These are phyloP conservation scores for Miamiensis avidus DNA, from an alignment of 169 alveolate species.

Conservation along the genomic window DNA sequence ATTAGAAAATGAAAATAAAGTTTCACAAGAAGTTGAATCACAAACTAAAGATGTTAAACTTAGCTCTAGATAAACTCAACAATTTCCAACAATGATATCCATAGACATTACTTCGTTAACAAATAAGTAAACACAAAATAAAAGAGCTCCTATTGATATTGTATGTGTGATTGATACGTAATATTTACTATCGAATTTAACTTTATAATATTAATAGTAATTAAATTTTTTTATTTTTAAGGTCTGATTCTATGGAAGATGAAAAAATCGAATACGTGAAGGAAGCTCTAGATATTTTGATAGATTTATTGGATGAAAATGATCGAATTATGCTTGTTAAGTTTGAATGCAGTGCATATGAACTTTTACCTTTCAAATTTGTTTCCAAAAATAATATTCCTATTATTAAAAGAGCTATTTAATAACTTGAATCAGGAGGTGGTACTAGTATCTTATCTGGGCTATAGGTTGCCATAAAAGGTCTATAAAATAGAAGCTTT, in stretches of 20 bases:
- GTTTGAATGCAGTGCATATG: slow-evolving; percentile 27
- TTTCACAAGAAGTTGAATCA: no score
- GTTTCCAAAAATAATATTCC: slow-evolving; percentile 37
- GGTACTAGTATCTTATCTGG: slow-evolving; percentile 66
- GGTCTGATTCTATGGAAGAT: slow-evolving; percentile 59
- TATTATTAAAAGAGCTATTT: slow-evolving; percentile 23
- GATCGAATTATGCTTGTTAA: slow-evolving; percentile 51
- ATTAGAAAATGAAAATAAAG: no score
- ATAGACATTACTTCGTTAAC: no score
- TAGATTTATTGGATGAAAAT: slow-evolving; percentile 45
- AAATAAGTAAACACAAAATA: no score
- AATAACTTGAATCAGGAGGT: slow-evolving; percentile 34
- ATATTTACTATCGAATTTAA: no score
- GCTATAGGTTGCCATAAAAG: slow-evolving; percentile 43
- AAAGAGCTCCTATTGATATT: slow-evolving; percentile 53
- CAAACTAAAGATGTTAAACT: no score
- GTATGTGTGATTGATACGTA: slow-evolving; percentile 61
- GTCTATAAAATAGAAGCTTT: slow-evolving; percentile 40
- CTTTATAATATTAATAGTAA: no score
- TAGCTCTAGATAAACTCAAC: no score
- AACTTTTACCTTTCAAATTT: slow-evolving; percentile 45
- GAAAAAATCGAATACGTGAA: slow-evolving; percentile 40
- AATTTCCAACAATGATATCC: no score
- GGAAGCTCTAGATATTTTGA: slow-evolving; percentile 43
- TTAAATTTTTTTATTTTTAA: no score